Percentiles rank a stretch among this genome's conserved stretches.
Evolutionary conservation across 495 filamentous ascomycete genomes (phyloP).

Genomic region (Emericellopsis terricola): DNA sequence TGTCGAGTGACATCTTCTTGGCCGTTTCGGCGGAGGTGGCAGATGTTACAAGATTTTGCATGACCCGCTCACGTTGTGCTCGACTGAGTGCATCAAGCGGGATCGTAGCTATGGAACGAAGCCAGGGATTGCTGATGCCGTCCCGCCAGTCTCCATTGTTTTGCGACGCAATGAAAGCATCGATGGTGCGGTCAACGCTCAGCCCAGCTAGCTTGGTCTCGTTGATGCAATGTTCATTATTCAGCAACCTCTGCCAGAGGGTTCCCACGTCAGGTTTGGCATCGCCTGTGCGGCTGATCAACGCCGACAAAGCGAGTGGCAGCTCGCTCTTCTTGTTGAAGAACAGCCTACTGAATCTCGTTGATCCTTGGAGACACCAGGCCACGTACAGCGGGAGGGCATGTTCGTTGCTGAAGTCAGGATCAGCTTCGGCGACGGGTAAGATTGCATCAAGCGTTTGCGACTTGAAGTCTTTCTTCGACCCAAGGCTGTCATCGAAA

Average conservation of each 20-base stretch:
- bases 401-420: neutral
- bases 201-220: slow-evolving; percentile 8
- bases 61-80: slow-evolving; percentile 17
- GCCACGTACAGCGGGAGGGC: slow-evolving; percentile 1
- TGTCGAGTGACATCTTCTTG: neutral
- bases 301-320: too few relatives aligned
- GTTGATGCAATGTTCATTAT: slow-evolving; percentile 5
- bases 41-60: slow-evolving; percentile 6
- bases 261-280: too few relatives aligned
- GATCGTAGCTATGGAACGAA: slow-evolving; percentile 5
- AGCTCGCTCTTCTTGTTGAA: neutral
- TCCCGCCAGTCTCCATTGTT: slow-evolving; percentile 25
- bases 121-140: neutral
- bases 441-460: neutral
- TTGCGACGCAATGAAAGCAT: slow-evolving; percentile 30
- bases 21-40: neutral
- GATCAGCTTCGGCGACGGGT: neutral
- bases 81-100: slow-evolving; percentile 12
- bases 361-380: neutral
- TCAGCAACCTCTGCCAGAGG: slow-evolving; percentile 4
- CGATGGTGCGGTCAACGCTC: slow-evolving; percentile 21
- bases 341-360: neutral
- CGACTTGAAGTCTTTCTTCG: neutral
- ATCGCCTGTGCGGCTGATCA: too few relatives aligned
- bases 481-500: neutral